Percentiles rank a stretch among this genome's conserved stretches.
These are phyloP conservation scores for Lepidium didymum DNA, from an alignment of 345 rosid species.

Conservation along the genomic window DNA sequence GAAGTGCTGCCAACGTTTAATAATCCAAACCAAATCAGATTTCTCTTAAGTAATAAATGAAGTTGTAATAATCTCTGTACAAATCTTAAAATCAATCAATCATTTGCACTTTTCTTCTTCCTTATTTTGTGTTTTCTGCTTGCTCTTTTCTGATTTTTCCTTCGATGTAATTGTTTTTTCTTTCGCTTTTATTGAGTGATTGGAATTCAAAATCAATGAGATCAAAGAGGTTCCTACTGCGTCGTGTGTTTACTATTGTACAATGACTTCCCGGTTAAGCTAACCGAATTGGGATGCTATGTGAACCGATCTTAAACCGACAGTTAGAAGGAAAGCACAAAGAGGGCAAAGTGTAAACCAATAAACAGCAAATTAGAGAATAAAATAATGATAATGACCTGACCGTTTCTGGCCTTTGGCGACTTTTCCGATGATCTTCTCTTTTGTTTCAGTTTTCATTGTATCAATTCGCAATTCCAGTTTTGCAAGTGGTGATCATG, in stretches of 20 bases:
- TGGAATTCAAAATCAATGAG: background rate
- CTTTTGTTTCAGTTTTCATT: background rate
- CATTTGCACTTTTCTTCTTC: background rate
- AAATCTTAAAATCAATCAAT: constrained; percentile 4
- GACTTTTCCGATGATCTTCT: background rate
- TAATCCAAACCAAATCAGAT: background rate
- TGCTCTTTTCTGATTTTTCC: background rate
- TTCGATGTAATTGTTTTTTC: background rate
- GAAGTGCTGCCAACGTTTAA: constrained; percentile 38
- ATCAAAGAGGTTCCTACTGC: background rate
- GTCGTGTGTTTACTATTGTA: background rate
- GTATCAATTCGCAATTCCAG: background rate
- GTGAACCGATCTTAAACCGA: too few relatives aligned
- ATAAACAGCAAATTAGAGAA: background rate
- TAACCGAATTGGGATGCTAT: too few relatives aligned
- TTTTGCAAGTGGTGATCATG: background rate
- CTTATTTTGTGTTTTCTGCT: background rate
- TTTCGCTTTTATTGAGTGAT: background rate
- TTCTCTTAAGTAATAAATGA: constrained; percentile 2
- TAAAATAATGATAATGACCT: background rate
- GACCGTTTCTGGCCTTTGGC: background rate
- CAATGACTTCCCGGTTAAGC: too few relatives aligned
- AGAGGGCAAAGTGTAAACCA: background rate
- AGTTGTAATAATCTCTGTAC: constrained; percentile 23
- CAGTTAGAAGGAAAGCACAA: background rate